Conservation (phyloP, 192 early-diverging fungal genomes). For the Coemansia sp. region DNA sequence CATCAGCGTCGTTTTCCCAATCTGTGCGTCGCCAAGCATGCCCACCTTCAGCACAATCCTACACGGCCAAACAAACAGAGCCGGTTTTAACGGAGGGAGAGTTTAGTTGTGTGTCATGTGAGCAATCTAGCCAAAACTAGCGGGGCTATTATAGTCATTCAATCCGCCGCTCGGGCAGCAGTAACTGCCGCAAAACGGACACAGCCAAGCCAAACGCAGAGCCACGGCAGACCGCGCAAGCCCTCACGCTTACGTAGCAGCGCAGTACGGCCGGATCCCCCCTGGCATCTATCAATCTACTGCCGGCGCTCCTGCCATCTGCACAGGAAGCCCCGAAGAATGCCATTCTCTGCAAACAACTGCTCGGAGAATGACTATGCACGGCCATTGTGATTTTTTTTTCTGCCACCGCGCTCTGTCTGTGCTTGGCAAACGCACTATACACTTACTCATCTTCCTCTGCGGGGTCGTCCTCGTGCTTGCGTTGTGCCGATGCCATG, state of each 20-base stretch:
- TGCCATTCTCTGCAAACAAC: slow-evolving; percentile 6
- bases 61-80: slow-evolving; percentile 5
- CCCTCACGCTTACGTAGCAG: background rate
- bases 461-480: slow-evolving; percentile 21
- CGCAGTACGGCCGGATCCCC: background rate
- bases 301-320: background rate
- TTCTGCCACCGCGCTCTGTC: background rate
- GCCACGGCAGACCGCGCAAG: background rate
- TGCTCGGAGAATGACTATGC: background rate
- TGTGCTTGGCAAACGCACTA: slow-evolving; percentile 6
- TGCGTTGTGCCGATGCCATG: slow-evolving; percentile 24
- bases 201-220: too few species aligned
- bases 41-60: slow-evolving; percentile 89
- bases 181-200: too few species aligned
- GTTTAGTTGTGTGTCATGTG: background rate
- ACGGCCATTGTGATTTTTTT: slow-evolving; percentile 5
- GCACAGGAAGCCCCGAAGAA: background rate
- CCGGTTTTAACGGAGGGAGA: too few species aligned
- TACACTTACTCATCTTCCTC: slow-evolving; percentile 48
- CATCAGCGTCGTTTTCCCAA: slow-evolving; percentile 96
- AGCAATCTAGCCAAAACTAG: background rate
- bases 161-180: too few species aligned
- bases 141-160: too few species aligned
- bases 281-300: background rate
- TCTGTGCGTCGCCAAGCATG: slow-evolving; percentile 95